These are phyloP conservation scores for Mycena polygramma DNA, from an alignment of 768 basidiomycete species.

Conservation along the genomic window DNA sequence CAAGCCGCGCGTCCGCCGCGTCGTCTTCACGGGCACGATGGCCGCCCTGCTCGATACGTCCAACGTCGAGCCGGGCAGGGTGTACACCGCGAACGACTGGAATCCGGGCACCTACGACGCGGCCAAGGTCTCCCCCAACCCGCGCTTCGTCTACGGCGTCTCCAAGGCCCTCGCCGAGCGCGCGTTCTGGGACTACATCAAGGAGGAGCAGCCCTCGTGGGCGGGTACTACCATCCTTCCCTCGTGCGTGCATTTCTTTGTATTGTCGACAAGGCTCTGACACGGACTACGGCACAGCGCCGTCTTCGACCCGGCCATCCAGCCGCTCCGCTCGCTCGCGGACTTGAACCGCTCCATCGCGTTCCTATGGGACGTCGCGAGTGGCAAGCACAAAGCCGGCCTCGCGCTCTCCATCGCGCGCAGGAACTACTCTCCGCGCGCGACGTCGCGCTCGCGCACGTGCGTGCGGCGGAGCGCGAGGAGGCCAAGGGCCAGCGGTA, in stretches of 20 bases:
- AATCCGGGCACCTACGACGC: slow-evolving; percentile 44
- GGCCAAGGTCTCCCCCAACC: slow-evolving; percentile 8
- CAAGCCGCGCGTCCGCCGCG: slow-evolving; percentile 55
- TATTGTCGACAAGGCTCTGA: neutral
- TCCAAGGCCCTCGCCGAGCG: slow-evolving; percentile 65
- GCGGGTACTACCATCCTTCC: slow-evolving; percentile 5
- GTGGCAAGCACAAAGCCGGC: slow-evolving; percentile 5
- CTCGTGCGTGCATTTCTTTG: neutral
- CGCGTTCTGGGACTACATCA: slow-evolving; percentile 23
- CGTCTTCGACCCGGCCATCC: slow-evolving; percentile 43
- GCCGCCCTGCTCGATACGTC: slow-evolving; percentile 6
- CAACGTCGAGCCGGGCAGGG: neutral
- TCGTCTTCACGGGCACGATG: slow-evolving; percentile 52
- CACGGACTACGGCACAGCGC: neutral
- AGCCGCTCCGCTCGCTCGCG: slow-evolving; percentile 42
- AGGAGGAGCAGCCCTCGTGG: slow-evolving; percentile 17
- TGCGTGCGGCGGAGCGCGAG: slow-evolving; percentile 55
- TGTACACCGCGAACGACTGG: slow-evolving; percentile 61
- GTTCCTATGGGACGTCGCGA: slow-evolving; percentile 16
- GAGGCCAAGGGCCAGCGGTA: slow-evolving; percentile 61
- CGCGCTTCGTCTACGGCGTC: slow-evolving; percentile 50
- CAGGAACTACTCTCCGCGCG: slow-evolving; percentile 53
- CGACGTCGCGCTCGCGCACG: slow-evolving; percentile 62
- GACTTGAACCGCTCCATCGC: slow-evolving; percentile 46
- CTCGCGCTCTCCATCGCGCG: neutral